Evolutionary conservation across 176 grass and related monocot species (phyloP).

Genomic region (Melocanna baccifera): DNA sequence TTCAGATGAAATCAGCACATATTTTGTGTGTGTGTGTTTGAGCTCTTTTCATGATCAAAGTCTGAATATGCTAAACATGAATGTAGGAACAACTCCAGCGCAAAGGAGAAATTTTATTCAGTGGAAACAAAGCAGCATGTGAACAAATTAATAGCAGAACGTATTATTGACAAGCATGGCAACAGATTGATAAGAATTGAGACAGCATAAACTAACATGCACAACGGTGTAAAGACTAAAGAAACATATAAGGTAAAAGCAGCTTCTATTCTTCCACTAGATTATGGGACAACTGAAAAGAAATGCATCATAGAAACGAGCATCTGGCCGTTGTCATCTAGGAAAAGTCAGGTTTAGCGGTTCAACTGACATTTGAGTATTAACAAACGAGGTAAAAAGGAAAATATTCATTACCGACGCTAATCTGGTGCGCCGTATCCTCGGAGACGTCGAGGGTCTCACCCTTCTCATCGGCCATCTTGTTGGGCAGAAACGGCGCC

Average conservation of each 20-base stretch:
- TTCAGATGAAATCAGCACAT: neutral
- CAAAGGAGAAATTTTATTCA: neutral
- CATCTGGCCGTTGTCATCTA: neutral
- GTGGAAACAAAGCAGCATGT: neutral
- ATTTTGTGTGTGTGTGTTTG: neutral
- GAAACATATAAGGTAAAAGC: neutral
- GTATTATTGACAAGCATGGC: neutral
- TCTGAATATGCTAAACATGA: neutral
- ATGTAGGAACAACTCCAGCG: neutral
- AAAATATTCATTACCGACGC: slow-evolving; percentile 31
- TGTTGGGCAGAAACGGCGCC: slow-evolving; percentile 14
- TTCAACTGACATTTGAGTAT: neutral
- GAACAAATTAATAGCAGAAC: neutral
- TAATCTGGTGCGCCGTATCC: slow-evolving; percentile 54
- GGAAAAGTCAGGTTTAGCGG: neutral
- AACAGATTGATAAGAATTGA: neutral
- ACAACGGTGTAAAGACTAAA: neutral
- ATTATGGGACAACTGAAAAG: neutral
- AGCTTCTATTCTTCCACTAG: neutral
- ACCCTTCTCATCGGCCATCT: slow-evolving; percentile 32
- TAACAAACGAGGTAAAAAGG: neutral
- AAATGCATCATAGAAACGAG: neutral
- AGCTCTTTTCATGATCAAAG: neutral
- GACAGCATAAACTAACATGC: neutral
- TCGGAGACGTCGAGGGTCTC: slow-evolving; percentile 24